phyloP scores from a whole-genome alignment of 306 rosid species.

The Lablab purpureus region DNA sequence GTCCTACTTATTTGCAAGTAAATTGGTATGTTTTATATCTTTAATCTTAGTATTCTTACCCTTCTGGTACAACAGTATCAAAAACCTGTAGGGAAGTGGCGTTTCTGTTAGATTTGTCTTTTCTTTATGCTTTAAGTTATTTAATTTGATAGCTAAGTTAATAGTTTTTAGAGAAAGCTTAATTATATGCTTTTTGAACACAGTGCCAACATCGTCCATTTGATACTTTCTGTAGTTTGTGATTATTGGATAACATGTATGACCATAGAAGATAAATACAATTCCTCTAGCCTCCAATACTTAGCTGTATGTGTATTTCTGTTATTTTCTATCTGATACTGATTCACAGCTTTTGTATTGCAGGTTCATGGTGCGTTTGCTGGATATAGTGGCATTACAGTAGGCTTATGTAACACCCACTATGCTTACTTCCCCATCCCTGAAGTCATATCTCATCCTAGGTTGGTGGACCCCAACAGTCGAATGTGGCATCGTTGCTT shows the following conservation, averaged over 20 bases:
- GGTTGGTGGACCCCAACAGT: constrained; percentile 88
- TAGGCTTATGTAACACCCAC: constrained; percentile 96
- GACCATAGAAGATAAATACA: too few relatives aligned
- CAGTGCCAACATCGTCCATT: not conserved
- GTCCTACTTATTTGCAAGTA: not conserved
- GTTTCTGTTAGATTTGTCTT: not conserved
- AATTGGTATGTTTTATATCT: not conserved
- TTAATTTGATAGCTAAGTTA: not conserved
- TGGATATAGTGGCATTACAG: constrained; percentile 94
- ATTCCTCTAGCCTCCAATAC: too few relatives aligned
- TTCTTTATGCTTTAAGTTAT: not conserved
- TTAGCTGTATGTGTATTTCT: not conserved
- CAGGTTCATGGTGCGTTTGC: constrained; percentile 99
- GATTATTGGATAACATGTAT: not conserved
- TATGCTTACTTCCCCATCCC: constrained; percentile 95
- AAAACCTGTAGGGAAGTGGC: constrained; percentile 15
- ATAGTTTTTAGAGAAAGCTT: not conserved
- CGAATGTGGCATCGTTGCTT: constrained; percentile 99
- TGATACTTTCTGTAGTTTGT: not conserved
- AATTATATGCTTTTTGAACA: not conserved
- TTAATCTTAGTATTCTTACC: not conserved
- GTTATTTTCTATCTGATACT: constrained; percentile 3
- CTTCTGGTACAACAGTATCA: not conserved
- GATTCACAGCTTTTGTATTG: constrained; percentile 38
- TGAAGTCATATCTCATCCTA: constrained; percentile 87